Base-by-base conservation (phyloP, 2,329 filamentous ascomycete genomes). In the Penicillium occitanis region DNA sequence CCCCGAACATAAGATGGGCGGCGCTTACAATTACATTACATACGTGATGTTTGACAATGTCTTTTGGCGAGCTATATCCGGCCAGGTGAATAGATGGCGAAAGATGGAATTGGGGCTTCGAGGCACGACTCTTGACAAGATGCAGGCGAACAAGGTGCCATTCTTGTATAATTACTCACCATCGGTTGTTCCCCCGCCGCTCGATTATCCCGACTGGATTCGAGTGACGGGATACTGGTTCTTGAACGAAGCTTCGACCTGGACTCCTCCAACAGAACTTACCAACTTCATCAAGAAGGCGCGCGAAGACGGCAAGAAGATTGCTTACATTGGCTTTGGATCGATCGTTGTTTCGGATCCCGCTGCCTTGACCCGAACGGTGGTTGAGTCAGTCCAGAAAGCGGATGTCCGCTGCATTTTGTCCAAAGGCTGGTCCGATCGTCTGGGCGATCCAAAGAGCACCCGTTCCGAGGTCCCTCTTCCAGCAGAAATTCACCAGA, bases 171-270 rank as follows among this genome's bases (percentile, higher is more conserved):
- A 97, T 79, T 98, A 97, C 77, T 96, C 92, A 65, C 92, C 93
- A 0, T 91, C 88, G 11, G 95, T 99, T 13, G 95, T 99, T n/a
- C 88, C 91, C 1, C 94, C 93, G 33, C 95, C 95, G 17, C 83
- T 97, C 1, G 95, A 99, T 79, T 99, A 93, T 79, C 94, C 92
- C 50, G 95, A 98, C 77, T 99, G 95, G 95, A 95, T 99, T 76
- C 88, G 92, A 51, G 92, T 98, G 7, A 98, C 95, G 0, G 95
- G 95, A 0, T 98, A 99, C 80, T 99, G 95, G 95, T 98, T 99
- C 78, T 81, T 99, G 59, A 90, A 97, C 70, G 94, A 97, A 77
- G 83, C 81, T 3, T 78, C 83, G 66, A 80, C 83, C 30, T 98
- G 89, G 84, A 84, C 85, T 55, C 93, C 95, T 1, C 91, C 93